Evolutionary conservation across 2,329 filamentous ascomycete genomes (phyloP).

Genomic region (Pseudogymnoascus sp.): DNA sequence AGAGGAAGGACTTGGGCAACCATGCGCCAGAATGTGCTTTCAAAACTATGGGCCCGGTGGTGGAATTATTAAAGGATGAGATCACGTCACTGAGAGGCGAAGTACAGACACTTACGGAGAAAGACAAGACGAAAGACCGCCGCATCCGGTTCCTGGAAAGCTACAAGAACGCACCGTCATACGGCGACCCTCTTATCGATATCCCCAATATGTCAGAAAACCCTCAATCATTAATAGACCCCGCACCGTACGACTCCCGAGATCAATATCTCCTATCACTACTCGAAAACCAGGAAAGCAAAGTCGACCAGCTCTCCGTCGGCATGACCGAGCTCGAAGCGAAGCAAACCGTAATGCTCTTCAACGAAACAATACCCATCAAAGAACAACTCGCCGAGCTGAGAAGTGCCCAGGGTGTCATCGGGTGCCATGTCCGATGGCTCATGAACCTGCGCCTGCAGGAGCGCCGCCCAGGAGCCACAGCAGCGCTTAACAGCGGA

Average conservation of each 20-base stretch:
- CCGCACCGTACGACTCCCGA: conserved; percentile 31
- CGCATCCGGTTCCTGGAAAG: conserved; percentile 36
- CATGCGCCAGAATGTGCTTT: conserved; percentile 44
- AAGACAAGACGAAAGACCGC: conserved; percentile 33
- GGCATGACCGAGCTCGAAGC: conserved; percentile 50
- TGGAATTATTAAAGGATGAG: conserved; percentile 38
- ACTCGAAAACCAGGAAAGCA: conserved; percentile 44
- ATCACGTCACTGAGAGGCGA: conserved; percentile 31
- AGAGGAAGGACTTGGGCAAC: conserved; percentile 33
- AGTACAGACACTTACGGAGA: conserved; percentile 35
- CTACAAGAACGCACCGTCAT: conserved; percentile 19
- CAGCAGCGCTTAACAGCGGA: conserved; percentile 11
- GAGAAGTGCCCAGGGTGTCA: conserved; percentile 25
- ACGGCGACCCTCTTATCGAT: conserved; percentile 19
- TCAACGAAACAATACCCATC: conserved; percentile 53
- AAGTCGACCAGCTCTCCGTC: conserved; percentile 48
- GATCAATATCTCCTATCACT: conserved; percentile 37
- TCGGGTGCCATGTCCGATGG: conserved; percentile 29
- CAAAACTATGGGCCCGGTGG: conserved; percentile 43
- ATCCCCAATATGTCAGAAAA: conserved; percentile 20
- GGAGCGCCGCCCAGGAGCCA: conserved; percentile 20
- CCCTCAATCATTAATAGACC: conserved; percentile 18
- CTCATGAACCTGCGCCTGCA: conserved; percentile 26
- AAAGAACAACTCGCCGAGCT: conserved; percentile 53
- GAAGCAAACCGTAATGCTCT: conserved; percentile 50